phyloP scores from a whole-genome alignment of 768 basidiomycete species.

The Dioszegia aurantiaca region DNA sequence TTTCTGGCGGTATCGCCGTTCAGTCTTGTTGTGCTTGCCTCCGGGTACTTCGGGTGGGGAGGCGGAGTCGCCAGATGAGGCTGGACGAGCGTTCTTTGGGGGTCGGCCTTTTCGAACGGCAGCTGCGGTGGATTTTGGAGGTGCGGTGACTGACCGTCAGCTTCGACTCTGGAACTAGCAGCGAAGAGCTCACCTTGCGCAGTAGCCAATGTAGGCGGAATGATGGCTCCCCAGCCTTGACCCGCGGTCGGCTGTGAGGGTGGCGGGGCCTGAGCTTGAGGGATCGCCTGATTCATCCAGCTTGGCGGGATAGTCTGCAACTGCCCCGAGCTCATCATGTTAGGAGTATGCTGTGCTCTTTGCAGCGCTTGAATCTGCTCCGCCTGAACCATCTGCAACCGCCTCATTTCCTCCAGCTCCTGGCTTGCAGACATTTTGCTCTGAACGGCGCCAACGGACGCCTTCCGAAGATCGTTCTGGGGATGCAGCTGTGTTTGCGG shows the following conservation, averaged over 20 bases:
- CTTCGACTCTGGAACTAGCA: not conserved
- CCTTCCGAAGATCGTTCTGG: not conserved
- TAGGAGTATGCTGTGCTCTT: not conserved
- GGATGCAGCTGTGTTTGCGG: not conserved
- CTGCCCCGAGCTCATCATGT: conserved; percentile 3
- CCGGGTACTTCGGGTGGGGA: conserved; percentile 16
- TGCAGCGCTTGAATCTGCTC: conserved; percentile 12
- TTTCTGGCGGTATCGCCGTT: conserved; percentile 50
- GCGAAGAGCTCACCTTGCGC: not conserved
- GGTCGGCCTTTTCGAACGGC: conserved; percentile 11
- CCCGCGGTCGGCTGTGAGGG: not conserved
- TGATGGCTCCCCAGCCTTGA: not conserved
- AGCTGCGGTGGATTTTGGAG: not conserved
- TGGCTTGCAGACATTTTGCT: not conserved
- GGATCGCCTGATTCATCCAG: conserved; percentile 13
- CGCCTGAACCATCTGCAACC: conserved; percentile 10
- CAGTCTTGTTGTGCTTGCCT: conserved; percentile 52
- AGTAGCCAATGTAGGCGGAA: not conserved
- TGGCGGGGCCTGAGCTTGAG: not conserved
- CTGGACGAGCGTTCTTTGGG: not conserved
- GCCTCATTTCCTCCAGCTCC: conserved; percentile 10
- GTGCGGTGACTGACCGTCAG: not conserved
- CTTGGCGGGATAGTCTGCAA: conserved; percentile 12
- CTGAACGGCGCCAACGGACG: not conserved
- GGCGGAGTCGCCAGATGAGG: conserved; percentile 3